Evolutionary conservation across 192 early-diverging fungal species (phyloP).

Genomic region (Linnemannia hyalina): DNA sequence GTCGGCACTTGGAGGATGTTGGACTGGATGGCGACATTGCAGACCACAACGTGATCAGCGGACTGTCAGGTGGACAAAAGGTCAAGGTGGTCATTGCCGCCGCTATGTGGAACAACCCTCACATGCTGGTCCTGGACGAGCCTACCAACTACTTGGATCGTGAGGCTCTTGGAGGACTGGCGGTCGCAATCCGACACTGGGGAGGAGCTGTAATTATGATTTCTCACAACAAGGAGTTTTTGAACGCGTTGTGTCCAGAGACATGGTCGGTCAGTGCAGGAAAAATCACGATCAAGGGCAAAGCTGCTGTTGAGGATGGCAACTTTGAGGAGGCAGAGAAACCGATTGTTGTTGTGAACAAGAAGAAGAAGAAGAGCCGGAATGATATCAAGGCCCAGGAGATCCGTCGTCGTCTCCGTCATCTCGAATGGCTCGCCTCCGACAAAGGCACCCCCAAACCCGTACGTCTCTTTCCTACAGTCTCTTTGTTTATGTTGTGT

Average conservation of each 20-base stretch:
- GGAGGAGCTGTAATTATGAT: constrained; percentile 86
- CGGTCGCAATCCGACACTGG: constrained; percentile 78
- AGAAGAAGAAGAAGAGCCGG: constrained; percentile 69
- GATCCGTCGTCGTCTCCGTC: constrained; percentile 61
- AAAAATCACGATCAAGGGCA: constrained; percentile 56
- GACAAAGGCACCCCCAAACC: constrained; percentile 47
- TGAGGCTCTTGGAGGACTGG: constrained; percentile 81
- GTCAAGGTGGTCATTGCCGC: constrained; percentile 90
- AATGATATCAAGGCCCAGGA: constrained; percentile 67
- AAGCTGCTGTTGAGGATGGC: constrained; percentile 61
- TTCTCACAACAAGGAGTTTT: constrained; percentile 85
- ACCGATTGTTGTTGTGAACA: constrained; percentile 62
- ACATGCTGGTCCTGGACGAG: constrained; percentile 84
- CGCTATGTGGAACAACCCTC: constrained; percentile 89
- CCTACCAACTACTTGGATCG: constrained; percentile 80
- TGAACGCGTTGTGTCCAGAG: constrained; percentile 76
- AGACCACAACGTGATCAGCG: constrained; percentile 80
- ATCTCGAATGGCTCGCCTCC: constrained; percentile 63
- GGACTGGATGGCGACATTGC: constrained; percentile 85
- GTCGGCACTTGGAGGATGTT: constrained; percentile 79
- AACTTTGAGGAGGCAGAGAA: constrained; percentile 60
- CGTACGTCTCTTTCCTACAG: neutral
- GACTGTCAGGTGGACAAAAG: constrained; percentile 88
- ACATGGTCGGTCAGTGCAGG: constrained; percentile 77
- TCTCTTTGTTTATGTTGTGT: neutral